Conservation (phyloP, 192 early-diverging fungal genomes). For the Radiomyces spectabilis region DNA sequence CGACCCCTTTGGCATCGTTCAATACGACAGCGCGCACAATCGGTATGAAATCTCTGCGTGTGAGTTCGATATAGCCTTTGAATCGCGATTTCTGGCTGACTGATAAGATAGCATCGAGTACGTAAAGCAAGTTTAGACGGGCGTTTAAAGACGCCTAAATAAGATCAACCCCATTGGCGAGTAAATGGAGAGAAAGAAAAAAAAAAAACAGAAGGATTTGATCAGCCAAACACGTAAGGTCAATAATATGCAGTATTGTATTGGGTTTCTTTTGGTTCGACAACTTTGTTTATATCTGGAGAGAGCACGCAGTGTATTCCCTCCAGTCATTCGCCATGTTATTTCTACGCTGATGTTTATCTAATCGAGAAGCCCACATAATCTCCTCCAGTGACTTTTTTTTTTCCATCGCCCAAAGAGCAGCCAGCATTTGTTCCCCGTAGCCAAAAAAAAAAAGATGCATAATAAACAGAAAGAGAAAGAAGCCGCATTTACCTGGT, state of each 20-base stretch:
- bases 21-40: constrained; percentile 38
- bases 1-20: constrained; percentile 37
- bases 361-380: too few species aligned
- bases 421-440: too few species aligned
- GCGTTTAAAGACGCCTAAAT: constrained; percentile 39
- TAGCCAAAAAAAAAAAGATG: not conserved
- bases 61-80: constrained; percentile 40
- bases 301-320: too few species aligned
- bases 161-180: not conserved
- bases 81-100: constrained; percentile 37
- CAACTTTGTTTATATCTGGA: too few species aligned
- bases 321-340: too few species aligned
- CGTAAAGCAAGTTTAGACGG: constrained; percentile 50
- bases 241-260: too few species aligned
- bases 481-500: constrained; percentile 35
- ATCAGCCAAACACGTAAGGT: too few species aligned
- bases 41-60: constrained; percentile 30
- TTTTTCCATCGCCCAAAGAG: too few species aligned
- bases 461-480: constrained; percentile 3
- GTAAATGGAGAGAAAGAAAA: not conserved
- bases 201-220: not conserved
- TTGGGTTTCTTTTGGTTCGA: too few species aligned
- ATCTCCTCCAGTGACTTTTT: not conserved
- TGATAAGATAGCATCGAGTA: constrained; percentile 44
- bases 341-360: too few species aligned